Conservation (phyloP, 306 rosid species). For the Casuarina cunninghamiana region DNA sequence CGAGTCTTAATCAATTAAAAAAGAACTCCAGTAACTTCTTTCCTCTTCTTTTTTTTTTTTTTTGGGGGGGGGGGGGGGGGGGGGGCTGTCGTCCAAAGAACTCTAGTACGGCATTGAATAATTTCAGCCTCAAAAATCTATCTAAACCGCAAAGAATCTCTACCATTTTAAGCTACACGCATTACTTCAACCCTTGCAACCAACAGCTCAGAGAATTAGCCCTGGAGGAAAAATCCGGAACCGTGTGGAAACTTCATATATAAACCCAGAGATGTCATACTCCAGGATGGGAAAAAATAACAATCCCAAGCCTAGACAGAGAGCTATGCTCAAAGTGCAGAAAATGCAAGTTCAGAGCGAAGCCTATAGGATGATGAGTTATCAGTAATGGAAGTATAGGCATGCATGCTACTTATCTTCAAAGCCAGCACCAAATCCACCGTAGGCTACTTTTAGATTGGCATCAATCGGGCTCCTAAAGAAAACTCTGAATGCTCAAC, state of each 20-base stretch:
- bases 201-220: not conserved
- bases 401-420: constrained; percentile 16
- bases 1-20: not conserved
- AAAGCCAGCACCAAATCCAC: constrained; percentile 17
- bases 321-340: not conserved
- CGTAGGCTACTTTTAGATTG: constrained; percentile 25
- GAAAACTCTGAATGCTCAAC: constrained; percentile 23
- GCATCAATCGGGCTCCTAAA: constrained; percentile 22
- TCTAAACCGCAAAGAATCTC: not conserved
- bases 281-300: not conserved
- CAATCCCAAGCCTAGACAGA: not conserved
- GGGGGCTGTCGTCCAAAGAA: not conserved
- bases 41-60: not conserved
- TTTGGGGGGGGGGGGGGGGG: not conserved
- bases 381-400: constrained; percentile 15
- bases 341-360: not conserved
- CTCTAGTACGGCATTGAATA: not conserved
- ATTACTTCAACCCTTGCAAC: constrained; percentile 16
- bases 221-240: not conserved
- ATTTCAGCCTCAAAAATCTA: constrained; percentile 22
- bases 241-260: constrained; percentile 2
- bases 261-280: not conserved
- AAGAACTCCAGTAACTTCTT: not conserved
- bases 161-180: constrained; percentile 18
- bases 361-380: constrained; percentile 27